Evolutionary conservation across 331 rosid species (phyloP).

Genomic region (Telfairia occidentalis): DNA sequence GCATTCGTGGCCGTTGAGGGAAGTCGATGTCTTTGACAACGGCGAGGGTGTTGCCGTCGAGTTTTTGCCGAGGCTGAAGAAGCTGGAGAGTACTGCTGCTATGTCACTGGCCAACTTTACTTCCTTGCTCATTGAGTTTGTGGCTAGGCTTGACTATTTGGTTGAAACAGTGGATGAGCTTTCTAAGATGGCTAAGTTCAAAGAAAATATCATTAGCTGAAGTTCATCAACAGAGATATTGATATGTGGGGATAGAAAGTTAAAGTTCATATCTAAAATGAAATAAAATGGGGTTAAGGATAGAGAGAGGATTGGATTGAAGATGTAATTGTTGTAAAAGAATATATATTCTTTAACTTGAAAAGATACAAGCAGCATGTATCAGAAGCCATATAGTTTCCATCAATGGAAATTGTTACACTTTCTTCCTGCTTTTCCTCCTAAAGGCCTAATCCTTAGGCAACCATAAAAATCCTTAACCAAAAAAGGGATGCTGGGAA

Average conservation of each 20-base stretch:
- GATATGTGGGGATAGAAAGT: neutral
- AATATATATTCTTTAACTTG: neutral
- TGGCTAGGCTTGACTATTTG: conserved; percentile 68
- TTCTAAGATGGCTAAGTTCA: conserved; percentile 58
- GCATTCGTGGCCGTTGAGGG: conserved; percentile 57
- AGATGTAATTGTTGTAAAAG: neutral
- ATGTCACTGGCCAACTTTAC: conserved; percentile 57
- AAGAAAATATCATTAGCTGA: neutral
- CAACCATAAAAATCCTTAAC: neutral
- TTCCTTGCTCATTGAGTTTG: conserved; percentile 57
- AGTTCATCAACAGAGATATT: neutral
- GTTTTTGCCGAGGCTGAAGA: conserved; percentile 29
- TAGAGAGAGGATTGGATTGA: neutral
- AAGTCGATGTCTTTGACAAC: conserved; percentile 42
- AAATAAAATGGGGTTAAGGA: neutral
- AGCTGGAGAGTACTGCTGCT: conserved; percentile 46
- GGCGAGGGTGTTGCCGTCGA: conserved; percentile 18
- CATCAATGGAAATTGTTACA: neutral
- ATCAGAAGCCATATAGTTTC: neutral
- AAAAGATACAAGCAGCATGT: neutral
- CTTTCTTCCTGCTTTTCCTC: neutral
- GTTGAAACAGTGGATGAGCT: conserved; percentile 55
- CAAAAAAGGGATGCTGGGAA: neutral
- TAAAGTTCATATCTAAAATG: neutral
- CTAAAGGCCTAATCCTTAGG: neutral